A percentile compares a stretch with the other conserved stretches of the same genome.
Evolutionary conservation across 169 alveolate species (phyloP).

Genomic region (Plasmodium blacklocki): DNA sequence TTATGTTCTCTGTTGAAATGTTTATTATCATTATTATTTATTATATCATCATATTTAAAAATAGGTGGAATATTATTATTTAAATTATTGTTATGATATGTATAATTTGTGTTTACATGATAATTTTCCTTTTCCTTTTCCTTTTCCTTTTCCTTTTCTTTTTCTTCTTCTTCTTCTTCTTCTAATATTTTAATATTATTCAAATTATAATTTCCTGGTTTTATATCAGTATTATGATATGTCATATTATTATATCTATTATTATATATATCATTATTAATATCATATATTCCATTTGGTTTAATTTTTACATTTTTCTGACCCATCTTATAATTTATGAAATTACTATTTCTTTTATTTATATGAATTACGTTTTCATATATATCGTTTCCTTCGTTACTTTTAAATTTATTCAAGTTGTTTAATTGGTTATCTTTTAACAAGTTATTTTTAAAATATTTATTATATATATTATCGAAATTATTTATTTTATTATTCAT

Average conservation of each 20-base stretch:
- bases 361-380: not conserved
- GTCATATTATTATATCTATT: constrained; percentile 33
- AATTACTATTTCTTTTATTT: constrained; percentile 1
- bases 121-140: not conserved
- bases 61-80: not conserved
- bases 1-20: not conserved
- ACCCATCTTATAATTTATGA: constrained; percentile 36
- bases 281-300: constrained; percentile 22
- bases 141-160: constrained; percentile 20
- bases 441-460: constrained; percentile 15
- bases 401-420: not conserved
- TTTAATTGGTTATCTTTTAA: not conserved
- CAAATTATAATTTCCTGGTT: constrained; percentile 13
- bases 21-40: not conserved
- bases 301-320: constrained; percentile 26
- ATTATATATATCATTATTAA: constrained; percentile 33
- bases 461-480: constrained; percentile 37
- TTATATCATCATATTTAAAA: not conserved
- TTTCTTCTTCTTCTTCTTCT: constrained; percentile 14
- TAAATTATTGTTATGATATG: not conserved
- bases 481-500: constrained; percentile 13
- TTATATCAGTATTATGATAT: constrained; percentile 19
- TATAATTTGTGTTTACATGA: not conserved
- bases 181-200: constrained; percentile 45
- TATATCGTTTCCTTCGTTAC: not conserved